Percentiles rank a stretch among this genome's conserved stretches.
Evolutionary conservation across 495 filamentous ascomycete genomes (phyloP).

Genomic region (Penicillium riverlandense): DNA sequence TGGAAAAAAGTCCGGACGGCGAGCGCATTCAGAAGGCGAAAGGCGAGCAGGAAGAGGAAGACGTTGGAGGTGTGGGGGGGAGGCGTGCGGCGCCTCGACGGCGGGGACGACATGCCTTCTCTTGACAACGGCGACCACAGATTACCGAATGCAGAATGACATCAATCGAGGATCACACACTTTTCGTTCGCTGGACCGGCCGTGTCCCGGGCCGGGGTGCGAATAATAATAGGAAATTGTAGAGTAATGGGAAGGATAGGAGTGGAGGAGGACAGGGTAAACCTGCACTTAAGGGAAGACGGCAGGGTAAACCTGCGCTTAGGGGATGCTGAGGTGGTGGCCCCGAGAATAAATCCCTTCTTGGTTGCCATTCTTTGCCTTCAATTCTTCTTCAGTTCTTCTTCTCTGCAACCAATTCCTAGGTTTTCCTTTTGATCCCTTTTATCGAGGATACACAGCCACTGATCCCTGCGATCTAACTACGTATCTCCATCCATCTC

Average conservation of each 20-base stretch:
- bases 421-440: background rate
- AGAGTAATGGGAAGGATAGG: background rate
- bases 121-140: too few species aligned
- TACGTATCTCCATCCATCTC: constrained; percentile 1
- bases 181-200: too few species aligned
- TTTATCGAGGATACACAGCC: background rate
- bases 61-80: constrained; percentile 22
- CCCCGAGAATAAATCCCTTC: background rate
- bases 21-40: constrained; percentile 83
- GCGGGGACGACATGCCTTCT: background rate
- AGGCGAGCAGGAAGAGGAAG: constrained; percentile 58
- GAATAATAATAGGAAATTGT: background rate
- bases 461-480: background rate
- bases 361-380: constrained; percentile 1
- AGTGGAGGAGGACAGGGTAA: too few species aligned
- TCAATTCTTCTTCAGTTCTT: background rate
- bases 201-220: too few species aligned
- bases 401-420: constrained; percentile 3
- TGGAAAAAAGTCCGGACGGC: constrained; percentile 92
- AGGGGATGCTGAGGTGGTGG: constrained; percentile 11
- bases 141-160: too few species aligned
- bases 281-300: too few species aligned
- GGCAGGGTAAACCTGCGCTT: constrained; percentile 33
- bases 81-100: background rate
- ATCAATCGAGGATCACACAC: too few species aligned